Percentiles rank a stretch among this genome's conserved stretches.
Conservation (phyloP, 495 filamentous ascomycete species). For the Aspergillus hancockii region DNA sequence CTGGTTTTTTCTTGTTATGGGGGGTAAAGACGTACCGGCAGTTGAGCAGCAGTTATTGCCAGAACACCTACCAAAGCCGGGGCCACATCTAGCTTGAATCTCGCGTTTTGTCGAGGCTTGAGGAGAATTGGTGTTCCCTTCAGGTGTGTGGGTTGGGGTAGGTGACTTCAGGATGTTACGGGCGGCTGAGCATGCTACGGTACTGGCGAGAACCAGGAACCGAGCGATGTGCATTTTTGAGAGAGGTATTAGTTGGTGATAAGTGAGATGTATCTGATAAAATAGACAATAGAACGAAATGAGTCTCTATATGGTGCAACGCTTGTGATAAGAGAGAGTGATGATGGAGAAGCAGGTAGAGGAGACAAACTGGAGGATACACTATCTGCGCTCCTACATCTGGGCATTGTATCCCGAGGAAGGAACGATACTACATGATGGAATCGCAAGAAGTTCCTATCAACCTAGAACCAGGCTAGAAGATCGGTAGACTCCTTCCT, state of each 20-base stretch:
- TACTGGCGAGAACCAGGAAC: slow-evolving; percentile 16
- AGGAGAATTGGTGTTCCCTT: neutral
- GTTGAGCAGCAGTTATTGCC: slow-evolving; percentile 63
- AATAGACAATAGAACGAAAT: slow-evolving; percentile 20
- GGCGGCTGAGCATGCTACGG: slow-evolving; percentile 16
- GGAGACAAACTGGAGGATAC: neutral
- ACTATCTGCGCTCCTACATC: neutral
- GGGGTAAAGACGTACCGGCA: slow-evolving; percentile 50
- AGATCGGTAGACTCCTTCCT: too few species aligned
- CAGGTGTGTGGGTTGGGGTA: slow-evolving; percentile 2
- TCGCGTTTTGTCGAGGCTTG: slow-evolving; percentile 21
- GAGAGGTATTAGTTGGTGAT: neutral
- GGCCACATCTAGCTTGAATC: slow-evolving; percentile 39
- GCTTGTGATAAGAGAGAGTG: slow-evolving; percentile 10
- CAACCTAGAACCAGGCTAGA: neutral
- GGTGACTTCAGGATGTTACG: slow-evolving; percentile 14
- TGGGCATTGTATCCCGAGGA: neutral
- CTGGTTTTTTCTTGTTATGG: neutral
- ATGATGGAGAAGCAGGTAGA: slow-evolving; percentile 2
- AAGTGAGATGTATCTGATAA: slow-evolving; percentile 12
- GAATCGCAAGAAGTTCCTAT: neutral
- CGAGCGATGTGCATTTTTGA: slow-evolving; percentile 29
- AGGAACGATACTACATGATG: neutral
- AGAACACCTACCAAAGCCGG: slow-evolving; percentile 51
- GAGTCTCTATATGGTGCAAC: slow-evolving; percentile 16